Conservation (phyloP, 164 flowering plant species). For the Santalum album region DNA sequence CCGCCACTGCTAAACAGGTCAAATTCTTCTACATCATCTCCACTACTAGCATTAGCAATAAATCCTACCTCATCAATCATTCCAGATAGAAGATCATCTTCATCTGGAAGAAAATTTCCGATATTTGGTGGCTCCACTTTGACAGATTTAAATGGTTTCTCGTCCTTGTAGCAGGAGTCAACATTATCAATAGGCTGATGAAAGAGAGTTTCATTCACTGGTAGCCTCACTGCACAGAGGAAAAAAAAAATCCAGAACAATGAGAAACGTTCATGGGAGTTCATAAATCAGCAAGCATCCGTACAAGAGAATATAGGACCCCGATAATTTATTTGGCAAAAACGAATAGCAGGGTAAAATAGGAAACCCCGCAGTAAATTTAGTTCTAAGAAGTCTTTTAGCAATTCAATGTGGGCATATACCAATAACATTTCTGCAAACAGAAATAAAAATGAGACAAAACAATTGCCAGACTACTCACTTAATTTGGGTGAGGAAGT, state of each 20-base stretch:
- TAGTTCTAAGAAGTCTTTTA: no score
- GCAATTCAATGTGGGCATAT: no score
- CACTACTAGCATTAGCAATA: constrained; percentile 16
- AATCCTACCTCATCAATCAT: constrained; percentile 35
- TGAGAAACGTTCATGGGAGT: not conserved
- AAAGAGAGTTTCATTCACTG: constrained; percentile 23
- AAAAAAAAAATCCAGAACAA: not conserved
- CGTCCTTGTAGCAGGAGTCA: constrained; percentile 40
- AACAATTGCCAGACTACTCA: no score
- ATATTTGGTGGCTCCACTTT: constrained; percentile 72
- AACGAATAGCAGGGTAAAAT: no score
- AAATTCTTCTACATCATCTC: constrained; percentile 46
- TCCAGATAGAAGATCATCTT: constrained; percentile 61
- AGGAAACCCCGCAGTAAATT: no score
- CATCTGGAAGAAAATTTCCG: constrained; percentile 71
- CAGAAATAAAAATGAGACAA: not conserved
- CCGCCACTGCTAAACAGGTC: constrained; percentile 36
- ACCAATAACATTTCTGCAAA: no score
- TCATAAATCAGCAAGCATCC: no score
- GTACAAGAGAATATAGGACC: not conserved
- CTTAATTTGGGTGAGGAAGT: no score
- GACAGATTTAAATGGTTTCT: constrained; percentile 50
- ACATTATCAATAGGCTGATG: constrained; percentile 30
- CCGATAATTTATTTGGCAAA: no score
- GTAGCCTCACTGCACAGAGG: constrained; percentile 47